These are phyloP conservation scores for Amphichorda felina DNA, from an alignment of 2,329 filamentous ascomycete genomes.

Conservation along the genomic window DNA sequence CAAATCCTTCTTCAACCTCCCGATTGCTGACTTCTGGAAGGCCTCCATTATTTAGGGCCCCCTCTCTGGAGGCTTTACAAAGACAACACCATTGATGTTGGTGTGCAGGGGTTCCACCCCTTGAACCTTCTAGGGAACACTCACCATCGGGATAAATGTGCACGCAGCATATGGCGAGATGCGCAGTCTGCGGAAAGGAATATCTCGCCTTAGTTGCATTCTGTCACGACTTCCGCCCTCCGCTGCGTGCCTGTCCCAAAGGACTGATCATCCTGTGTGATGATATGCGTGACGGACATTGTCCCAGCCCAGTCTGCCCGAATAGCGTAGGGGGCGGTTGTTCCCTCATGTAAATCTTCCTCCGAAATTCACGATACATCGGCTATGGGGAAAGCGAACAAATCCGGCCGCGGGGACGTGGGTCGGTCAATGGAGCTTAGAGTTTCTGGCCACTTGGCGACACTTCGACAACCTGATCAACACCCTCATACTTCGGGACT, in stretches of 20 bases:
- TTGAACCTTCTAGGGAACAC: no score
- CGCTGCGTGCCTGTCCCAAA: constrained; percentile 31
- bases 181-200: constrained; percentile 47
- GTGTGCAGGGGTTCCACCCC: no score
- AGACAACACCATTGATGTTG: no score
- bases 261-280: constrained; percentile 25
- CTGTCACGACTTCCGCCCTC: constrained; percentile 38
- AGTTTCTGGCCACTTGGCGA: constrained; percentile 37
- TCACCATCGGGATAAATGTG: constrained; percentile 38
- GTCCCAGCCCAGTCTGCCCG: constrained; percentile 47
- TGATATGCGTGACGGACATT: constrained; percentile 40
- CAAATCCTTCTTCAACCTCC: background rate
- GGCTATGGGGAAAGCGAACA: background rate
- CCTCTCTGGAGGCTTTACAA: no score
- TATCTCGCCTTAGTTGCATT: constrained; percentile 48
- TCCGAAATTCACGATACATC: background rate
- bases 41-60: no score
- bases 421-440: constrained; percentile 17
- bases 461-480: constrained; percentile 84
- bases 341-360: constrained; percentile 32
- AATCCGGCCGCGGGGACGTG: background rate
- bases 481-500: constrained; percentile 68
- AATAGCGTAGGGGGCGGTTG: constrained; percentile 46
- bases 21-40: background rate
- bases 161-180: constrained; percentile 42